Evolutionary conservation across 202 grass and related monocot species (phyloP).

Genomic region (Schoenoplectus triqueter): DNA sequence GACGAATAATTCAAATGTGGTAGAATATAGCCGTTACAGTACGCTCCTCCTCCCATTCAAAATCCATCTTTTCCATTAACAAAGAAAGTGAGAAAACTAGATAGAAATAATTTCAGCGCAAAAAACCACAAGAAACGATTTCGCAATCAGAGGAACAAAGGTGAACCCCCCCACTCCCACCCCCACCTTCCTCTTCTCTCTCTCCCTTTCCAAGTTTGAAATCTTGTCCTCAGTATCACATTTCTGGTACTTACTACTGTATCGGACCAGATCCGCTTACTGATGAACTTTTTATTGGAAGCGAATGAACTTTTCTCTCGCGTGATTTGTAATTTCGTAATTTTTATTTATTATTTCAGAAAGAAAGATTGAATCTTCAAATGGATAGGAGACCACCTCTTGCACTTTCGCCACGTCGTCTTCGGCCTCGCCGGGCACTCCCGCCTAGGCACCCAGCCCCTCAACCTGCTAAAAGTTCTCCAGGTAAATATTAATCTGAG

Average conservation of each 20-base stretch:
- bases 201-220: background rate
- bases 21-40: conserved; percentile 39
- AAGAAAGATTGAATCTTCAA: conserved; percentile 28
- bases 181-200: background rate
- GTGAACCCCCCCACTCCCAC: background rate
- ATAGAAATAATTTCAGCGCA: conserved; percentile 1
- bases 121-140: conserved; percentile 19
- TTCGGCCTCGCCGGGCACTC: conserved; percentile 51
- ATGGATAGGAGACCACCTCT: conserved; percentile 73
- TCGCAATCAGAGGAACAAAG: background rate
- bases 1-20: background rate
- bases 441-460: conserved; percentile 24
- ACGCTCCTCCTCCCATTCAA: conserved; percentile 26
- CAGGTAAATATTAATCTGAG: conserved; percentile 6
- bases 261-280: background rate
- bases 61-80: background rate
- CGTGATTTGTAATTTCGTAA: background rate
- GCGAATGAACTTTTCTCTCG: background rate
- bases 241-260: background rate
- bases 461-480: conserved; percentile 26
- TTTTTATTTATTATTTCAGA: background rate
- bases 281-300: background rate
- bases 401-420: conserved; percentile 68
- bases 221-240: background rate
- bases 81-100: conserved; percentile 14